phyloP scores from a whole-genome alignment of 805 yeast genomes.

The Teunomyces panamensis region DNA sequence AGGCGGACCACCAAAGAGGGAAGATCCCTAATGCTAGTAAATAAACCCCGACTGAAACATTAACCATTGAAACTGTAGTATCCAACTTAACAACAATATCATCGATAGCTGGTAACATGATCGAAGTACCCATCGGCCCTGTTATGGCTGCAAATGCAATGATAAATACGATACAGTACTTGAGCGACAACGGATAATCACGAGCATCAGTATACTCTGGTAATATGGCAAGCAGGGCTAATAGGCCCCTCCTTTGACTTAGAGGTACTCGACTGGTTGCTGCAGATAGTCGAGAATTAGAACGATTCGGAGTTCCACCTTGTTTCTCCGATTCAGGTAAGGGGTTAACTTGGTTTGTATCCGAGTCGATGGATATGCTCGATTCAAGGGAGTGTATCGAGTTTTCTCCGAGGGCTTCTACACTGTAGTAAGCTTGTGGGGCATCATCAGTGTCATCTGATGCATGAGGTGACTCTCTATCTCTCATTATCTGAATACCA shows the following conservation, averaged over 20 bases:
- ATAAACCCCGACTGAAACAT: constrained; percentile 78
- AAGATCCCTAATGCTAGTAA: constrained; percentile 70
- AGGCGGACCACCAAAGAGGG: constrained; percentile 87
- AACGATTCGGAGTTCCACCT: background rate
- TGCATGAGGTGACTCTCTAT: background rate
- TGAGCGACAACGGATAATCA: constrained; percentile 50
- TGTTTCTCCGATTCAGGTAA: background rate
- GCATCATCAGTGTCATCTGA: background rate
- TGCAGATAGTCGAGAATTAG: background rate
- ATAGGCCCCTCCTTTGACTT: constrained; percentile 55
- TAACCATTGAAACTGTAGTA: constrained; percentile 60
- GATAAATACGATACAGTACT: constrained; percentile 55
- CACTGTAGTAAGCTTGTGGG: background rate
- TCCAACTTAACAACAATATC: constrained; percentile 52
- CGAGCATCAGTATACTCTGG: constrained; percentile 78
- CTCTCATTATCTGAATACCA: background rate
- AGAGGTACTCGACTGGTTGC: constrained; percentile 25
- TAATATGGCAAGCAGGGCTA: constrained; percentile 48
- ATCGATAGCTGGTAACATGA: constrained; percentile 73
- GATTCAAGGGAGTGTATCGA: constrained; percentile 1
- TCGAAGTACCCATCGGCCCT: constrained; percentile 90
- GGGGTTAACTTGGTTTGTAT: constrained; percentile 1
- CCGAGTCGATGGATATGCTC: constrained; percentile 2
- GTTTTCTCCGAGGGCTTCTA: background rate
- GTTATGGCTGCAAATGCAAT: constrained; percentile 73